These are phyloP conservation scores for Pyrenopolyporus hunteri DNA, from an alignment of 495 filamentous ascomycete genomes.

Conservation along the genomic window DNA sequence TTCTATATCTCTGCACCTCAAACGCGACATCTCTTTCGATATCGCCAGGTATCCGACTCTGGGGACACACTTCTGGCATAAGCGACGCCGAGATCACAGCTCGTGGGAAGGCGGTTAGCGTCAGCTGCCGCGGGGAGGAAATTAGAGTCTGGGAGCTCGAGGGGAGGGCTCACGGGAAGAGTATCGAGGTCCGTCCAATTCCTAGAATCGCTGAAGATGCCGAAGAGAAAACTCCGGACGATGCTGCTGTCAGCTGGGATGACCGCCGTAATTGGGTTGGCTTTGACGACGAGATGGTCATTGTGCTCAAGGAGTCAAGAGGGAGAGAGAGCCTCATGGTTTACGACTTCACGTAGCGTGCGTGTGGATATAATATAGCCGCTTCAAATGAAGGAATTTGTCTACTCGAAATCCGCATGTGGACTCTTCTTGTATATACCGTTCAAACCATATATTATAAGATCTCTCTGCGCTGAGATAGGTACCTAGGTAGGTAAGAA, in stretches of 20 bases:
- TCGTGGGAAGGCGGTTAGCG: slow-evolving; percentile 88
- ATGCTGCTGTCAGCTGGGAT: slow-evolving; percentile 28
- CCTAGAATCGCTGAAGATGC: slow-evolving; percentile 41
- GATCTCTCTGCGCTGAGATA: no score
- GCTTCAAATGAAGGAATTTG: not conserved
- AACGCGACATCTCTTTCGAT: slow-evolving; percentile 69
- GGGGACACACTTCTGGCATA: slow-evolving; percentile 94
- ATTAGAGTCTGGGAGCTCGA: slow-evolving; percentile 95
- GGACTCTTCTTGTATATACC: not conserved
- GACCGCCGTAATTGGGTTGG: slow-evolving; percentile 71
- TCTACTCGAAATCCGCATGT: not conserved
- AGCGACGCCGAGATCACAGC: slow-evolving; percentile 84
- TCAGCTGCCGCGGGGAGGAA: slow-evolving; percentile 81
- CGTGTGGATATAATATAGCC: not conserved
- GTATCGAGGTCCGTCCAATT: slow-evolving; percentile 51
- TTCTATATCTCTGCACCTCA: slow-evolving; percentile 83
- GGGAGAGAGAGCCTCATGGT: slow-evolving; percentile 79
- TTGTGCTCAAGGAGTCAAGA: slow-evolving; percentile 76
- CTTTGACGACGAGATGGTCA: slow-evolving; percentile 93
- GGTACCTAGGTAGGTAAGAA: no score
- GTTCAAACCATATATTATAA: no score
- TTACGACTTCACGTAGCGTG: slow-evolving; percentile 82
- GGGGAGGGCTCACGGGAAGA: slow-evolving; percentile 59
- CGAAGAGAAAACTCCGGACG: slow-evolving; percentile 20
- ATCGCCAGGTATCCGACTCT: slow-evolving; percentile 76